Evolutionary conservation across 805 yeast species (phyloP).

Genomic region (Priceomyces castillae): DNA sequence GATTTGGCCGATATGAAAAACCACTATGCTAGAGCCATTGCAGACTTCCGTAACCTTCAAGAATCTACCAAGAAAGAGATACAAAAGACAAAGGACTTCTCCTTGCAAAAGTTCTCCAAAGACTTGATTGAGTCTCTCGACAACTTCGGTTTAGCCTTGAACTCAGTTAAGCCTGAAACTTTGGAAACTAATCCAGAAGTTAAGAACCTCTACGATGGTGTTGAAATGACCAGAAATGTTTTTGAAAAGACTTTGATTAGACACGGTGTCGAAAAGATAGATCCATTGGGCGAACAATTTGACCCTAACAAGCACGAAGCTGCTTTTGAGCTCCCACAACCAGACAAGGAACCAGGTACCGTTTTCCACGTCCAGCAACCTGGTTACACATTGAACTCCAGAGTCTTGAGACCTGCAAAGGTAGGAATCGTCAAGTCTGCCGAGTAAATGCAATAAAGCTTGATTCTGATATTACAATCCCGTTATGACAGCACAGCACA

Average conservation of each 20-base stretch:
- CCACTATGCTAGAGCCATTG: constrained; percentile 75
- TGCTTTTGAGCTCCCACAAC: constrained; percentile 80
- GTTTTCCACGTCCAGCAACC: constrained; percentile 90
- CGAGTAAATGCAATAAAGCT: background rate
- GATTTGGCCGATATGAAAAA: constrained; percentile 83
- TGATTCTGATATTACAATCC: background rate
- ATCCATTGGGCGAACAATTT: constrained; percentile 80
- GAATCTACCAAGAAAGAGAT: constrained; percentile 85
- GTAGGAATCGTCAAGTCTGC: constrained; percentile 82
- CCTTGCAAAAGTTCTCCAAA: constrained; percentile 86
- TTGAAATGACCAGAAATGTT: constrained; percentile 82
- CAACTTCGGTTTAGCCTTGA: constrained; percentile 83
- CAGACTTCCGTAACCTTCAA: constrained; percentile 91
- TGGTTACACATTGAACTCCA: constrained; percentile 80
- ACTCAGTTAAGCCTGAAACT: constrained; percentile 64
- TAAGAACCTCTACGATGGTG: constrained; percentile 79
- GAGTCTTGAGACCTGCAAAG: constrained; percentile 93
- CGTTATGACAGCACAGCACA: background rate
- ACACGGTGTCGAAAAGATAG: constrained; percentile 78
- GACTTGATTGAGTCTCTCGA: constrained; percentile 88
- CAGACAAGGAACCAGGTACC: constrained; percentile 88
- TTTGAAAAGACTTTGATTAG: constrained; percentile 77
- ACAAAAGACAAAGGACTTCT: constrained; percentile 84
- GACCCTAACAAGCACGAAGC: constrained; percentile 95
- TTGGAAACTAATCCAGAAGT: constrained; percentile 60